These are phyloP conservation scores for Corynespora cassiicola DNA, from an alignment of 2,329 filamentous ascomycete species.

Conservation along the genomic window DNA sequence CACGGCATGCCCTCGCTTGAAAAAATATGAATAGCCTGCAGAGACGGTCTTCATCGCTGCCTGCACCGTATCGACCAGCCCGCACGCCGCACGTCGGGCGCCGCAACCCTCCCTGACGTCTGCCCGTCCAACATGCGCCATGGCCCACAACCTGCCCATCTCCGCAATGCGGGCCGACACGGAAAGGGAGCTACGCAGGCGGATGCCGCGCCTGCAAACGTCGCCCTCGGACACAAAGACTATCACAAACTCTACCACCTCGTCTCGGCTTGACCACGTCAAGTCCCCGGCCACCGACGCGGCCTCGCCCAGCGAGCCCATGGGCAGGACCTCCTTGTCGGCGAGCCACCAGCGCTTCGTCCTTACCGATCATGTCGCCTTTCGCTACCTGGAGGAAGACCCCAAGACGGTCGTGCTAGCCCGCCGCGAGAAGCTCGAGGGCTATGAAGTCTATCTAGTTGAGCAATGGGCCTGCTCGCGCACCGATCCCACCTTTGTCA, in stretches of 20 bases:
- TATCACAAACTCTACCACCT: slow-evolving; percentile 13
- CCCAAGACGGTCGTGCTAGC: slow-evolving; percentile 76
- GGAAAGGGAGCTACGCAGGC: slow-evolving; percentile 36
- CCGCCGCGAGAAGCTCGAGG: slow-evolving; percentile 71
- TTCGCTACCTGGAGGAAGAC: slow-evolving; percentile 82
- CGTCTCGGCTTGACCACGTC: slow-evolving; percentile 7
- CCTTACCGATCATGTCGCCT: slow-evolving; percentile 70
- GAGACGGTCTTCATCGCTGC: slow-evolving; percentile 1
- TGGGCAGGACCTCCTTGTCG: slow-evolving; percentile 23
- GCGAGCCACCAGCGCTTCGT: slow-evolving; percentile 64
- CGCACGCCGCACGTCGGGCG: slow-evolving; percentile 20
- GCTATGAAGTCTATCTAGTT: slow-evolving; percentile 92
- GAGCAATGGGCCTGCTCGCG: slow-evolving; percentile 98
- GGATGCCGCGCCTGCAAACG: slow-evolving; percentile 33
- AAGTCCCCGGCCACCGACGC: slow-evolving; percentile 16
- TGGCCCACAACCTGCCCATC: slow-evolving; percentile 27
- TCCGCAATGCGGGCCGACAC: slow-evolving; percentile 21
- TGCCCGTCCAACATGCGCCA: slow-evolving; percentile 20
- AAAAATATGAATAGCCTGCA: slow-evolving; percentile 29
- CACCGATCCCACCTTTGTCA: slow-evolving; percentile 86
- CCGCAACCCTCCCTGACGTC: slow-evolving; percentile 15
- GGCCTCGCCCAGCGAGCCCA: slow-evolving; percentile 17
- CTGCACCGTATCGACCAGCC: slow-evolving; percentile 11
- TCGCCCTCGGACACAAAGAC: slow-evolving; percentile 21
- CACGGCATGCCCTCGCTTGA: too few species aligned